These are phyloP conservation scores for Talaromyces liani DNA, from an alignment of 495 filamentous ascomycete species.

Conservation along the genomic window DNA sequence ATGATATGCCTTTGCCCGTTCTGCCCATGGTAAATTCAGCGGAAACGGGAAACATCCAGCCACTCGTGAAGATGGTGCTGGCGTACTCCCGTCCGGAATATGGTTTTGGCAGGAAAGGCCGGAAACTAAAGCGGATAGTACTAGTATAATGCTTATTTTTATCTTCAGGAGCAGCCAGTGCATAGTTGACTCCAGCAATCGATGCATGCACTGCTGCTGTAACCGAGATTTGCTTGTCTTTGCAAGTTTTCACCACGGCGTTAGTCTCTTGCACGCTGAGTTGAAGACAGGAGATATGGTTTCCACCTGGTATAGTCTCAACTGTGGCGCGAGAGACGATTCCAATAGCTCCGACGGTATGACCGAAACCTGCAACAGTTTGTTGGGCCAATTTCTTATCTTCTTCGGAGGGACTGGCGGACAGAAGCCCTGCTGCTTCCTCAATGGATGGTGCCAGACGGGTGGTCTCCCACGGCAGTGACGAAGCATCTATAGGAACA, in stretches of 20 bases:
- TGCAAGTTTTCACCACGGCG: too few relatives aligned
- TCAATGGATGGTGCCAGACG: conserved; percentile 16
- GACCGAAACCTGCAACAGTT: too few relatives aligned
- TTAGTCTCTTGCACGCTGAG: too few relatives aligned
- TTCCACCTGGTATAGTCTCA: too few relatives aligned
- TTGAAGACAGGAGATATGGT: too few relatives aligned
- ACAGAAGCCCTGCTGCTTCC: conserved; percentile 14
- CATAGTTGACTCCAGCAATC: conserved; percentile 19
- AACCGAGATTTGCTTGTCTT: too few relatives aligned
- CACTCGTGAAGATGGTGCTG: conserved; percentile 19
- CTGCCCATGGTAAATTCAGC: conserved; percentile 17
- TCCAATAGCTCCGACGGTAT: too few relatives aligned
- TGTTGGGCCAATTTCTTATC: too few relatives aligned
- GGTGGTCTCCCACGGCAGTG: conserved; percentile 20
- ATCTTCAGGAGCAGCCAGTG: conserved; percentile 13
- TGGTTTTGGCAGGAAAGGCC: conserved; percentile 20
- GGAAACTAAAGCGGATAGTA: conserved; percentile 22
- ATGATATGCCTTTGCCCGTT: conserved; percentile 21
- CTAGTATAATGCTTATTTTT: conserved; percentile 22
- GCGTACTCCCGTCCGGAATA: conserved; percentile 18
- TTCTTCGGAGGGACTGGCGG: too few relatives aligned
- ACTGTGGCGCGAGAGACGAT: too few relatives aligned
- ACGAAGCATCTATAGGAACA: not conserved
- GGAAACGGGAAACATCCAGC: conserved; percentile 17
- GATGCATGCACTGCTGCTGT: conserved; percentile 15